Evolutionary conservation across 129 eudicot genomes (phyloP).

Genomic region (Flaveria linearis): DNA sequence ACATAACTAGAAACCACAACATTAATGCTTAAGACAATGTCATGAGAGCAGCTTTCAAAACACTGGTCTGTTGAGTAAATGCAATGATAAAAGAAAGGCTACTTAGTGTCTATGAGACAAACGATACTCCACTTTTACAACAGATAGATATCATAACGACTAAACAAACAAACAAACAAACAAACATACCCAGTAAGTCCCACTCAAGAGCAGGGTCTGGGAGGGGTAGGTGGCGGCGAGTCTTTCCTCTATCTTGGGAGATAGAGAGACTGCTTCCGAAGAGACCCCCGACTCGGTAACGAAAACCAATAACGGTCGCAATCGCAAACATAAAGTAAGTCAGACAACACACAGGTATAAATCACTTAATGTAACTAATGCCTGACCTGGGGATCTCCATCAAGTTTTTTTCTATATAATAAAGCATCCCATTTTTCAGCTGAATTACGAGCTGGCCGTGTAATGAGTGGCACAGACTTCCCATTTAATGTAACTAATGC

Average conservation of each 20-base stretch:
- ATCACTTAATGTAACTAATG: too few species aligned
- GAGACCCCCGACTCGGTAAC: too few species aligned
- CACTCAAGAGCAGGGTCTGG: too few species aligned
- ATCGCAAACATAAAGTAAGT: too few species aligned
- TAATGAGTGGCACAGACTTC: slow-evolving; percentile 81
- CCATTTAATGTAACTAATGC: slow-evolving; percentile 67
- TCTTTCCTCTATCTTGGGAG: too few species aligned
- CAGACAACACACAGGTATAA: too few species aligned
- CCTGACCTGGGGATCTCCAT: slow-evolving; percentile 86
- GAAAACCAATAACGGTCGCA: too few species aligned
- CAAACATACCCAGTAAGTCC: too few species aligned
- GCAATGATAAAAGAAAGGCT: background rate
- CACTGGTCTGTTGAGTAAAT: background rate
- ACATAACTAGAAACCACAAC: slow-evolving; percentile 10
- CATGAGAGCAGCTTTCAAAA: slow-evolving; percentile 7
- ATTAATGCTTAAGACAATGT: background rate
- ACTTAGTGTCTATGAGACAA: background rate
- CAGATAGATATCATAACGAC: background rate
- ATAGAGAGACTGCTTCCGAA: too few species aligned
- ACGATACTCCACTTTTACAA: background rate
- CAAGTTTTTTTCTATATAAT: slow-evolving; percentile 76
- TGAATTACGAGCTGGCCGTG: slow-evolving; percentile 75
- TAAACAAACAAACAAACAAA: too few species aligned
- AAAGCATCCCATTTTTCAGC: slow-evolving; percentile 99
- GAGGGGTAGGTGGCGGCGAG: too few species aligned